Percentiles rank a stretch among this genome's conserved stretches.
Evolutionary conservation across 2,329 filamentous ascomycete species (phyloP).

Genomic region (Acarospora socialis): DNA sequence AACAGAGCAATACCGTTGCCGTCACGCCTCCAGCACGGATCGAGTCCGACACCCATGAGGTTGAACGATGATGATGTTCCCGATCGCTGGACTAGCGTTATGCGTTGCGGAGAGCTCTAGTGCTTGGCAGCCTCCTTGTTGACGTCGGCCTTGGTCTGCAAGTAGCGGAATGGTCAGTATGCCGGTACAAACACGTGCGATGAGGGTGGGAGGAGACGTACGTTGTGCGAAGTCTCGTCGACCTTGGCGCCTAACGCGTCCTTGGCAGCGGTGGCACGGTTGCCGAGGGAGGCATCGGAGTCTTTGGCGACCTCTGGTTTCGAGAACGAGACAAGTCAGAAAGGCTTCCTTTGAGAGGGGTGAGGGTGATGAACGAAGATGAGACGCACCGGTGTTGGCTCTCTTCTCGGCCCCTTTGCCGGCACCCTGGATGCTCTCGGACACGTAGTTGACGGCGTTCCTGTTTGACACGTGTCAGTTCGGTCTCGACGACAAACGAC

Average conservation of each 20-base stretch:
- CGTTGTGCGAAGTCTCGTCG: conserved; percentile 37
- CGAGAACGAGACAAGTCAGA: too few relatives aligned
- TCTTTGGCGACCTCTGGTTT: conserved; percentile 51
- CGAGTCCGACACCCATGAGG: too few relatives aligned
- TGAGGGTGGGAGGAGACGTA: conserved; percentile 2
- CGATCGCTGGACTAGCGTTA: too few relatives aligned
- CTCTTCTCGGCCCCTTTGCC: conserved; percentile 47
- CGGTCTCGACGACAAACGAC: conserved; percentile 1
- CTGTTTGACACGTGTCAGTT: conserved; percentile 16
- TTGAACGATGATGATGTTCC: too few relatives aligned
- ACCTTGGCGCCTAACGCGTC: conserved; percentile 39
- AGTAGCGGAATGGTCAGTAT: too few relatives aligned
- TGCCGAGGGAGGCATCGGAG: conserved; percentile 35
- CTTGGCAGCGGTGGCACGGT: conserved; percentile 40
- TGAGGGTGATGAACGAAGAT: background rate
- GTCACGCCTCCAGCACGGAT: too few relatives aligned
- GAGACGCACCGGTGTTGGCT: conserved; percentile 44
- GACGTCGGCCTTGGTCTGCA: too few relatives aligned
- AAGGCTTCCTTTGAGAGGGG: conserved; percentile 3
- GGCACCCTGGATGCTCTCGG: conserved; percentile 47
- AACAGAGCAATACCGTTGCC: too few relatives aligned
- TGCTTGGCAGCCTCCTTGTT: too few relatives aligned
- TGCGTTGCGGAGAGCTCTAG: too few relatives aligned
- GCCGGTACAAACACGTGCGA: too few relatives aligned
- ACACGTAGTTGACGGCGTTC: conserved; percentile 55